Evolutionary conservation across 352 stramenopile genomes (phyloP), one percentile per base, ranked within the genome.

Genomic region (Pythium monospermum): DNA sequence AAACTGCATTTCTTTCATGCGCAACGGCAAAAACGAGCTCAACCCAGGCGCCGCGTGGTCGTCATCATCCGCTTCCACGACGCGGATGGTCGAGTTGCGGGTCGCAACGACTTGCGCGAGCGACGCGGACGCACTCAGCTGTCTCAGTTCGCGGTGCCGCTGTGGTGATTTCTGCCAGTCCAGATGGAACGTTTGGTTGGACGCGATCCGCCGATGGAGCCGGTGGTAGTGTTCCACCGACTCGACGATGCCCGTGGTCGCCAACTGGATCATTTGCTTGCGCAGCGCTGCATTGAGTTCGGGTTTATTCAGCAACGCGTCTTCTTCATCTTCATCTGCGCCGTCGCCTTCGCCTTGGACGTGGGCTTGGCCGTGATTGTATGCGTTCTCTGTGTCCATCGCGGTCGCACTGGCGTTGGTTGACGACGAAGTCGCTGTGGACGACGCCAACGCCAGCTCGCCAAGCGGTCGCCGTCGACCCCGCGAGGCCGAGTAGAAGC

Each of bases 201-300:
- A 85, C 6, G 73, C 59, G 39, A 91, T 79, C 23, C 74, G 71
- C 26, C 70, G 70, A 27, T 82, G 68, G 40, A 85, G 75, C 0
- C 73, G 69, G 48, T 91, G 83, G 49, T 84, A 87, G 38, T 91
- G 80, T 49, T 92, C 69, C 18, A 95, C 69, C 0, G 86, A 91
- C 54, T 92, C 78, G 36, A 94, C 82, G 49, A 96, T 96, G 0
- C 86, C 87, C 0, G 78, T 85, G 16, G 85, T 96, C 2, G 87
- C 83, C 76, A 94, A 91, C 42, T 91, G 78, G 49, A 96, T 88
- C 68, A 96, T 91, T 52, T 96, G 83, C 30, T 69, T 76, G 21
- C 83, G 70, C 23, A 96, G 63, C 1, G 84, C 86, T 3, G 75
- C 68, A 60, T 96, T 96, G 4, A 96, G 70, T 49, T 96, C 80